Conservation (phyloP, 768 basidiomycete genomes). For the Baorangia bicolor region DNA sequence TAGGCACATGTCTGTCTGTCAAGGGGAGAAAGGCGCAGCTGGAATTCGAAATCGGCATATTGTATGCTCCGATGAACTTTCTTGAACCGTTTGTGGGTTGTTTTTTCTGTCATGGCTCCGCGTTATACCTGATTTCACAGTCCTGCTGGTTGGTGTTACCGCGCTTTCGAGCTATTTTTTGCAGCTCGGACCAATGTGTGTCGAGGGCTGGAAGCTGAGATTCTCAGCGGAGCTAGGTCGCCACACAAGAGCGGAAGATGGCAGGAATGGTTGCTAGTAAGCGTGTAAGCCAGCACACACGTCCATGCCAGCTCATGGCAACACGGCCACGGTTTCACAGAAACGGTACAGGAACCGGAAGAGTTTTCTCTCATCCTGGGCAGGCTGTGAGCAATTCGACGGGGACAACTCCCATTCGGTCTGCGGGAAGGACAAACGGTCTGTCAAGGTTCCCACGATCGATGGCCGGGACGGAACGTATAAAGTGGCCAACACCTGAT, state of each 20-base stretch:
- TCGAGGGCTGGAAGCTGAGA: background rate
- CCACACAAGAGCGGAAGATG: background rate
- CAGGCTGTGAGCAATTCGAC: conserved; percentile 6
- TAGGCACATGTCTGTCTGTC: background rate
- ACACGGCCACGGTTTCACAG: conserved; percentile 4
- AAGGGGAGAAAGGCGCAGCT: background rate
- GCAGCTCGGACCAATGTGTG: background rate
- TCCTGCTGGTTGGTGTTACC: background rate
- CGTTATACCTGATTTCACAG: background rate
- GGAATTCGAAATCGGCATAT: background rate
- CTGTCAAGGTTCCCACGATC: conserved; percentile 25
- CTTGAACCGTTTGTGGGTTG: background rate
- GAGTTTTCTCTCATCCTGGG: conserved; percentile 21
- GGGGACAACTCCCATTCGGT: background rate
- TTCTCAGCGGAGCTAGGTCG: background rate
- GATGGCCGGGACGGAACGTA: conserved; percentile 1
- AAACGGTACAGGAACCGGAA: background rate
- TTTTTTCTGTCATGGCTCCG: background rate
- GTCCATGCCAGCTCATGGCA: background rate
- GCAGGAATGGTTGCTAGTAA: too few relatives aligned
- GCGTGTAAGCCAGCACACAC: conserved; percentile 14
- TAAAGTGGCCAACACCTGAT: conserved; percentile 13
- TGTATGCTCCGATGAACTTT: background rate
- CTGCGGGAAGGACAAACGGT: background rate
- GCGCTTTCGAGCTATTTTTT: background rate